Evolutionary conservation across 805 yeast genomes (phyloP).

Genomic region (Kazachstania kunashirensis): DNA sequence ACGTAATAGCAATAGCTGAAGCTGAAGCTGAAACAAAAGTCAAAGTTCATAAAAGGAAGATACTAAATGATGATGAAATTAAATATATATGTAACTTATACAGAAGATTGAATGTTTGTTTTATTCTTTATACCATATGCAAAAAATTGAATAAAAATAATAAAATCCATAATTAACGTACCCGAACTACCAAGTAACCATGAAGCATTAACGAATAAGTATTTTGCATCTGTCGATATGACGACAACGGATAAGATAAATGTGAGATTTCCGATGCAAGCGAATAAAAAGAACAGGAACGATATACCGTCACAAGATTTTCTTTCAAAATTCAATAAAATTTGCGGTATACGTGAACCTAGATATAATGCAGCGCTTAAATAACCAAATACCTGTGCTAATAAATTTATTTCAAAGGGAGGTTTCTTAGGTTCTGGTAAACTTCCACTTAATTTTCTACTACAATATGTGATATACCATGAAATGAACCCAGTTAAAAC

Average conservation of each 20-base stretch:
- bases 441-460: constrained; percentile 21
- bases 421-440: not conserved
- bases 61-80: not conserved
- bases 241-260: constrained; percentile 79
- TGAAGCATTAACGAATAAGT: constrained; percentile 71
- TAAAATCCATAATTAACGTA: constrained; percentile 71
- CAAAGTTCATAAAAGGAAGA: too few species aligned
- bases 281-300: constrained; percentile 86
- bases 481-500: constrained; percentile 76
- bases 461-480: constrained; percentile 62
- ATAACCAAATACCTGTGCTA: constrained; percentile 85
- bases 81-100: not conserved
- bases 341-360: constrained; percentile 91
- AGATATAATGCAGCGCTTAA: constrained; percentile 63
- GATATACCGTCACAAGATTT: constrained; percentile 94
- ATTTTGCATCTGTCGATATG: constrained; percentile 59
- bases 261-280: constrained; percentile 87
- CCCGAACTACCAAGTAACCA: constrained; percentile 93
- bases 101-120: not conserved
- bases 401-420: constrained; percentile 39
- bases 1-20: too few species aligned
- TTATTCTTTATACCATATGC: constrained; percentile 37
- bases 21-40: too few species aligned
- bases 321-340: constrained; percentile 70
- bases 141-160: constrained; percentile 81